Base-by-base conservation (phyloP, 148 eudicot genomes). In the Nepenthes mirabilis region DNA sequence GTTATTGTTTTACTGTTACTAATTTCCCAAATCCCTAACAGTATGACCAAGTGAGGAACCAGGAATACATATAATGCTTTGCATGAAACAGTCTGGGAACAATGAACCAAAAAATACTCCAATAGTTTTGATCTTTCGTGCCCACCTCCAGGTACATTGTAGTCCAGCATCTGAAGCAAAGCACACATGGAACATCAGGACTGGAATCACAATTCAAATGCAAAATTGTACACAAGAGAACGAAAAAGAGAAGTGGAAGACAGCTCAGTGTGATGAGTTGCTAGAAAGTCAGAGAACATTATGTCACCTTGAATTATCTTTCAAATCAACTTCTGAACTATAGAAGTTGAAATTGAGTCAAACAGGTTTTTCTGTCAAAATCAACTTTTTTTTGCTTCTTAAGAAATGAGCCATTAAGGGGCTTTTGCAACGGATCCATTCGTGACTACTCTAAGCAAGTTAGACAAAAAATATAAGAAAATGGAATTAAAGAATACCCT, bases 121-220 rank as follows among this genome's bases (percentile, higher is more conserved):
- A 10, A 47, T 47, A 52, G 59, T 57, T n/a, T 55, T 34, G 36
- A 64, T 47, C 6, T 33, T 52, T 32, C 52, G 14, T 69, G 56
- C 73, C 43, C 60, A 87, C 97, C 97, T 83, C 97, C 95, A 53
- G 93, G 97, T 14, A 91, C 97, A 80, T 83, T 91, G 75, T 89
- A 81, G 73, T 89, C 97, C 77, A 89, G 63, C 90, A 89, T 86
- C 97, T 89, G 94, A 48, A 74, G 60, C 34, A 36, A 58, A 70
- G 47, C 56, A 58, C 14, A 55, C 23, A 57, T 48, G 53, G 2
- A 47, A 53, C 36, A 63, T 37, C 54, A 63, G 58, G 51, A 7
- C 37, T 32, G 37, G 45, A 37, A 14, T 23, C 35, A 6, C 37
- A 35, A 5, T 45, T 5, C 48, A 45, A 11, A n/a, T 49, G 52